Evolutionary conservation across 2,329 filamentous ascomycete species (phyloP).

Genomic region (Trichoderma pleuroti): DNA sequence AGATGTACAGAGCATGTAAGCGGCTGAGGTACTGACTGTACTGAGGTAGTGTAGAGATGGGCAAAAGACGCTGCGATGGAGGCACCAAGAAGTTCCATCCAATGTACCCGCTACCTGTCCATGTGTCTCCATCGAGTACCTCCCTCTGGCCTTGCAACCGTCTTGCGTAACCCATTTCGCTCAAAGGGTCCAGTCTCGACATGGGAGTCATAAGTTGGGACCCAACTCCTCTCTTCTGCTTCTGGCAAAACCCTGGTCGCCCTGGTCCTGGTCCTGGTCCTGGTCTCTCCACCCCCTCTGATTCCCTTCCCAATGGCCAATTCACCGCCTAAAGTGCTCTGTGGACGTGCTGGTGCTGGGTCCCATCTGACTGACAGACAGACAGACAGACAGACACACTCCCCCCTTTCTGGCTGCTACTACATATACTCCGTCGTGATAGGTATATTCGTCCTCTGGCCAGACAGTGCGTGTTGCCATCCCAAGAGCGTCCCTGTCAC

Average conservation of each 20-base stretch:
- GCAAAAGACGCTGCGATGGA: not conserved
- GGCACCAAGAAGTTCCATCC: not conserved
- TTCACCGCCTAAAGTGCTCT: slow-evolving; percentile 2
- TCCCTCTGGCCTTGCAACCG: not conserved
- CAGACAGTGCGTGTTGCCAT: not conserved
- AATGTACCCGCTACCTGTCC: not conserved
- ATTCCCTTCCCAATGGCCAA: not conserved
- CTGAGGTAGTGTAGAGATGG: not conserved
- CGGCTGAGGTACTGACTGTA: too few relatives aligned
- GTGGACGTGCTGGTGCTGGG: not conserved
- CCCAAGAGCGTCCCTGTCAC: slow-evolving; percentile 5
- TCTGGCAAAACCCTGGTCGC: not conserved
- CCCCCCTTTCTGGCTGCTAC: slow-evolving; percentile 7
- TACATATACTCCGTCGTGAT: slow-evolving; percentile 8
- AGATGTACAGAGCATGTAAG: too few relatives aligned
- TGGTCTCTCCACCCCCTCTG: not conserved
- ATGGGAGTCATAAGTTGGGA: not conserved
- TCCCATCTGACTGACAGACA: not conserved
- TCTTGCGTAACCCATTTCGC: slow-evolving; percentile 13
- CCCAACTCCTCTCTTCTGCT: not conserved
- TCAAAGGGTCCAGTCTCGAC: slow-evolving; percentile 13
- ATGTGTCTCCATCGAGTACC: not conserved
- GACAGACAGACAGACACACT: not conserved
- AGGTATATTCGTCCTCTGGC: not conserved
- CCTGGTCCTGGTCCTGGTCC: not conserved